Percentiles rank a stretch among this genome's conserved stretches.
These are phyloP conservation scores for Periconia sp. DNA, from an alignment of 2,329 filamentous ascomycete species.

Conservation along the genomic window DNA sequence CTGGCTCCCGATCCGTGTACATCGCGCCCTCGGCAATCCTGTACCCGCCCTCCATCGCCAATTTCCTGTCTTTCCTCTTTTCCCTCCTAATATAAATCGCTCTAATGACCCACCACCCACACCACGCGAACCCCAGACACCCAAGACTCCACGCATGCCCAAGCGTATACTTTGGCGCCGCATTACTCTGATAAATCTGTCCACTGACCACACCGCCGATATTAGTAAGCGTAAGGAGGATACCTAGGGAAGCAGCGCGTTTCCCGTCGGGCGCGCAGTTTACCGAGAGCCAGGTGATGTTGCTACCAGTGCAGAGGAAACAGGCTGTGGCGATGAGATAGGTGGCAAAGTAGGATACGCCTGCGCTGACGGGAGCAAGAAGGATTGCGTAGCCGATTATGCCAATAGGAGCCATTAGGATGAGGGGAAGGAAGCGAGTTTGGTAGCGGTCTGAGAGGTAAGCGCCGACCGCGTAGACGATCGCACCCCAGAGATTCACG, in stretches of 20 bases:
- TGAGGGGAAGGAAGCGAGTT: slow-evolving; percentile 45
- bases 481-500: slow-evolving; percentile 49
- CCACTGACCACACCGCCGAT: slow-evolving; percentile 41
- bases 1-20: slow-evolving; percentile 38
- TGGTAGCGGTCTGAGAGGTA: slow-evolving; percentile 47
- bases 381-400: slow-evolving; percentile 40
- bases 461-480: slow-evolving; percentile 49
- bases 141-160: slow-evolving; percentile 48
- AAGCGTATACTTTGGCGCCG: slow-evolving; percentile 32
- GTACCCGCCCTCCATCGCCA: slow-evolving; percentile 31
- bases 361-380: slow-evolving; percentile 29
- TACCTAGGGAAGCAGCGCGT: slow-evolving; percentile 38
- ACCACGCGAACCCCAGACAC: slow-evolving; percentile 44
- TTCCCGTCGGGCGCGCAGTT: slow-evolving; percentile 43
- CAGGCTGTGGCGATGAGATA: slow-evolving; percentile 42
- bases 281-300: slow-evolving; percentile 40
- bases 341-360: slow-evolving; percentile 38
- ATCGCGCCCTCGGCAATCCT: slow-evolving; percentile 17
- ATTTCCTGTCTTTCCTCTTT: slow-evolving; percentile 33
- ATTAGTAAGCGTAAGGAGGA: slow-evolving; percentile 40
- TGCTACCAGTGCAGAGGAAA: slow-evolving; percentile 41
- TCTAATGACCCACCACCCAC: slow-evolving; percentile 46
- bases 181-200: slow-evolving; percentile 39
- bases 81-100: slow-evolving; percentile 41
- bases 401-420: slow-evolving; percentile 38